Conservation (phyloP, 805 yeast species). For the Candida parachauliodes region DNA sequence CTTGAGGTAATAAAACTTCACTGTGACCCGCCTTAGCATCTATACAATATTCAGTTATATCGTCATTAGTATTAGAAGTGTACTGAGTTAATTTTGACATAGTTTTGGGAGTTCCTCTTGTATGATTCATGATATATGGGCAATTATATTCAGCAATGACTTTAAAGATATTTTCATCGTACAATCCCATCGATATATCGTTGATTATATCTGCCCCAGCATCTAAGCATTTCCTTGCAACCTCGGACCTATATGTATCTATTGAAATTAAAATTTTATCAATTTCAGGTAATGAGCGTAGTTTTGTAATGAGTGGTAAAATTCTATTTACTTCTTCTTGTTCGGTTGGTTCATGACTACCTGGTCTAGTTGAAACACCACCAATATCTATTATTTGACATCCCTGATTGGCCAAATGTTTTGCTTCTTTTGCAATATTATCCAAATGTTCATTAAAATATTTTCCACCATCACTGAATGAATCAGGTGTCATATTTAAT, state of each 20-base stretch:
- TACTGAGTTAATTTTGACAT: slow-evolving; percentile 66
- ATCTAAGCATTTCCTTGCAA: slow-evolving; percentile 63
- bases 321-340: slow-evolving; percentile 72
- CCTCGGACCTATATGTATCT: slow-evolving; percentile 81
- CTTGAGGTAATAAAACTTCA: slow-evolving; percentile 15
- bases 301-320: slow-evolving; percentile 61
- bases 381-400: slow-evolving; percentile 88
- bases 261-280: slow-evolving; percentile 59
- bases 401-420: slow-evolving; percentile 50
- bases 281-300: slow-evolving; percentile 44
- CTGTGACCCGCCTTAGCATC: slow-evolving; percentile 24
- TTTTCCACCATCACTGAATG: slow-evolving; percentile 87
- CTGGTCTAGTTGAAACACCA: slow-evolving; percentile 92
- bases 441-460: slow-evolving; percentile 27
- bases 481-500: slow-evolving; percentile 87
- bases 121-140: slow-evolving; percentile 80
- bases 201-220: slow-evolving; percentile 91
- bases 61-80: slow-evolving; percentile 32
- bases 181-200: slow-evolving; percentile 80
- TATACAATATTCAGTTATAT: slow-evolving; percentile 34
- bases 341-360: slow-evolving; percentile 55
- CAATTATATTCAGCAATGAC: slow-evolving; percentile 69
- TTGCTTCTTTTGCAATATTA: slow-evolving; percentile 44
- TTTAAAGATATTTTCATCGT: slow-evolving; percentile 61
- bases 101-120: slow-evolving; percentile 74